These are phyloP conservation scores for Podospora sp. DNA, from an alignment of 495 filamentous ascomycete species.

Conservation along the genomic window DNA sequence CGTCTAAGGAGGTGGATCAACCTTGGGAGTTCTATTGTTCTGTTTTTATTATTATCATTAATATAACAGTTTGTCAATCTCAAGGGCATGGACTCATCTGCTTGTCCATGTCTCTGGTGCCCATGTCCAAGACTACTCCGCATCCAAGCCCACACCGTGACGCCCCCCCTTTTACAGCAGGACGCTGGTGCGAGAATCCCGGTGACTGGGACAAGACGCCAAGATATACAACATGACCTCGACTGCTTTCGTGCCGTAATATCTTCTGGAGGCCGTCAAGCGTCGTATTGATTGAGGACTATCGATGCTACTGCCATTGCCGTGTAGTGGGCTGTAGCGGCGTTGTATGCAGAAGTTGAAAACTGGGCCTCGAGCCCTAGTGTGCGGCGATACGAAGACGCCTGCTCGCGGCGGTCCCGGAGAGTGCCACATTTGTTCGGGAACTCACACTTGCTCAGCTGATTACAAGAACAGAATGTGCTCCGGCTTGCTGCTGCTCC, in stretches of 20 bases:
- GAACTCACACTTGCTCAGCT: conserved; percentile 8
- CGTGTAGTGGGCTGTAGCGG: background rate
- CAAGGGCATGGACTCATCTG: conserved; percentile 12
- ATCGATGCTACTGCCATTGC: conserved; percentile 2
- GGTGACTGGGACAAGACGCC: conserved; percentile 10
- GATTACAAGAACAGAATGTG: conserved; percentile 9
- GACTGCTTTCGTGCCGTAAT: conserved; percentile 6
- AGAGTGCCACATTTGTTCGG: conserved; percentile 4
- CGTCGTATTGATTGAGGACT: background rate
- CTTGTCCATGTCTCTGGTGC: conserved; percentile 8
- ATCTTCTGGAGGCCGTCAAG: background rate
- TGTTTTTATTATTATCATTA: conserved; percentile 6
- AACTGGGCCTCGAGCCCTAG: background rate
- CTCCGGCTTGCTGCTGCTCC: conserved; percentile 8
- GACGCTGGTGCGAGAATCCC: conserved; percentile 6
- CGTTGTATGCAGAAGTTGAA: conserved; percentile 5
- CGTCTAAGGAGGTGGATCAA: conserved; percentile 7
- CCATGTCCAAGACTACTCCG: conserved; percentile 8
- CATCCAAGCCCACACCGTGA: conserved; percentile 9
- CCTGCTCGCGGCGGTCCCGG: conserved; percentile 9
- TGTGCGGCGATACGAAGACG: conserved; percentile 4
- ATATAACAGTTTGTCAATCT: conserved; percentile 10
- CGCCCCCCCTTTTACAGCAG: background rate
- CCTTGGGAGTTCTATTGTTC: conserved; percentile 4
- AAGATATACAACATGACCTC: conserved; percentile 3